phyloP scores from a whole-genome alignment of 1,284 basidiomycete genomes.

The Fistulina hepatica region DNA sequence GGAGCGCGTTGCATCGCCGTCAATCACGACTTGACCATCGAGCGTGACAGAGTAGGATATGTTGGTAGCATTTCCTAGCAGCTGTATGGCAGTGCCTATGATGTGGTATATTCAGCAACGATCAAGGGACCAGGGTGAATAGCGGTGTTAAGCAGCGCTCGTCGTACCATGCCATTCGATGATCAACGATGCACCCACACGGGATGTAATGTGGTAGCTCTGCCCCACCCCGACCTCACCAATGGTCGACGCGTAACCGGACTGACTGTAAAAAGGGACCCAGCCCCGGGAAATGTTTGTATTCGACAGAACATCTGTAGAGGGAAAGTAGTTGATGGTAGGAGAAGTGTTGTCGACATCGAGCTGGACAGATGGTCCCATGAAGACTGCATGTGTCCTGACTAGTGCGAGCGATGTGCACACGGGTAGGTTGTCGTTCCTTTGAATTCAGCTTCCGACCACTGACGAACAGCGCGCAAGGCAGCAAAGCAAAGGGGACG shows the following conservation, averaged over 20 bases:
- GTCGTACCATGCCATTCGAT: slow-evolving; percentile 52
- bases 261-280: slow-evolving; percentile 46
- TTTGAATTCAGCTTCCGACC: background rate
- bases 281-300: slow-evolving; percentile 46
- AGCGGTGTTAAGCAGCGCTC: background rate
- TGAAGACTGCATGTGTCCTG: no score
- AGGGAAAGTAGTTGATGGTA: slow-evolving; percentile 47
- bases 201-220: slow-evolving; percentile 48
- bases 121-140: slow-evolving; percentile 7
- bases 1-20: no score
- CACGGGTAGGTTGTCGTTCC: background rate
- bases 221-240: slow-evolving; percentile 41
- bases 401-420: slow-evolving; percentile 34
- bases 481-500: background rate
- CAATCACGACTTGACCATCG: slow-evolving; percentile 29
- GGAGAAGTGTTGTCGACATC: slow-evolving; percentile 60
- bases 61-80: slow-evolving; percentile 35
- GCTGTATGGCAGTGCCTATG: slow-evolving; percentile 43
- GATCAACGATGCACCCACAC: slow-evolving; percentile 41
- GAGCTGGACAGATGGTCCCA: no score
- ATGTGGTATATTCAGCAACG: slow-evolving; percentile 3
- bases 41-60: slow-evolving; percentile 35
- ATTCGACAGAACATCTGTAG: slow-evolving; percentile 38
- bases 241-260: slow-evolving; percentile 34
- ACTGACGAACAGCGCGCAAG: background rate